phyloP scores from a whole-genome alignment of 345 rosid genomes.

The Psidium guajava region DNA sequence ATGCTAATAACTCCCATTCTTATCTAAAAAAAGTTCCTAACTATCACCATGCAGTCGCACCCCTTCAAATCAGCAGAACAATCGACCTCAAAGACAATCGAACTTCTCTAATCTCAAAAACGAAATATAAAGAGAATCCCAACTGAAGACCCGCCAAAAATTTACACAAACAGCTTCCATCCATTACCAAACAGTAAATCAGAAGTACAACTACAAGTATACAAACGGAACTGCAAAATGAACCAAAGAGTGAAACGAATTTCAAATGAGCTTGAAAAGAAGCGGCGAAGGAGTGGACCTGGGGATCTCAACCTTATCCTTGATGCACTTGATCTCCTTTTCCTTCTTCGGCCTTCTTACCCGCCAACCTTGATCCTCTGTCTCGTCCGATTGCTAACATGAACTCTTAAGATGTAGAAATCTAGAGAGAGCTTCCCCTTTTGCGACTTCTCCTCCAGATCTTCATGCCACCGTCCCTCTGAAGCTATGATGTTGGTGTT shows the following conservation, averaged over 20 bases:
- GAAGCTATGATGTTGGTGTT: too few relatives aligned
- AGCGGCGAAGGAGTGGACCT: conserved; percentile 99
- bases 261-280: conserved; percentile 88
- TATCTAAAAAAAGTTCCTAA: background rate
- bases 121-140: background rate
- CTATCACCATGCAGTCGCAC: background rate
- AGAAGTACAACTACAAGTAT: background rate
- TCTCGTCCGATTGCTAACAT: too few relatives aligned
- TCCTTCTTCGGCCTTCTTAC: conserved; percentile 64
- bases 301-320: conserved; percentile 86
- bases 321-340: conserved; percentile 81
- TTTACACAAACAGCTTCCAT: background rate
- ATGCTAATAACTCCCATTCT: background rate
- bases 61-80: background rate
- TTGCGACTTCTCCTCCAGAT: too few relatives aligned
- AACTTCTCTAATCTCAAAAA: background rate
- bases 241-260: background rate
- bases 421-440: too few relatives aligned
- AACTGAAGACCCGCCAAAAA: background rate
- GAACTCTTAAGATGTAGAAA: too few relatives aligned
- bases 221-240: background rate
- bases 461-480: too few relatives aligned
- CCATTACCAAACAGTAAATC: background rate
- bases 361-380: too few relatives aligned
- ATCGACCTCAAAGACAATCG: background rate